These are phyloP conservation scores for Amanita brunnescens DNA, from an alignment of 768 basidiomycete species.

Conservation along the genomic window DNA sequence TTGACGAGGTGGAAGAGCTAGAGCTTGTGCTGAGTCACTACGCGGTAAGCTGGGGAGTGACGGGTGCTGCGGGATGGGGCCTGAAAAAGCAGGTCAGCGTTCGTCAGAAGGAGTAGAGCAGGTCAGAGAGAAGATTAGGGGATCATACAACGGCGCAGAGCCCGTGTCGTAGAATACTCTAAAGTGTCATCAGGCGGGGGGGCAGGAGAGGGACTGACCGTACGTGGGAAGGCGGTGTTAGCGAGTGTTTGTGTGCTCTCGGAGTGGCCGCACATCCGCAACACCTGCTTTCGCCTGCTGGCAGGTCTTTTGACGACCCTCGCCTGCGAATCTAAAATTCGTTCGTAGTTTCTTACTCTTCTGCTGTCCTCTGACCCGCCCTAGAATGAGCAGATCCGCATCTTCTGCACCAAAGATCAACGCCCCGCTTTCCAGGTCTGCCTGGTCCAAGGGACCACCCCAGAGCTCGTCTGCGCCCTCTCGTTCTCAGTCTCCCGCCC, in stretches of 20 bases:
- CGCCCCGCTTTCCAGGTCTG: slow-evolving; percentile 74
- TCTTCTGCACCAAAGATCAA: slow-evolving; percentile 66
- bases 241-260: slow-evolving; percentile 26
- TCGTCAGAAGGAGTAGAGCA: background rate
- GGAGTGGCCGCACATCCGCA: too few relatives aligned
- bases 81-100: slow-evolving; percentile 14
- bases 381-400: slow-evolving; percentile 92
- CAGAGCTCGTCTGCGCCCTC: slow-evolving; percentile 49
- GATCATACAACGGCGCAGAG: slow-evolving; percentile 2
- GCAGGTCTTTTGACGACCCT: slow-evolving; percentile 86
- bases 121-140: slow-evolving; percentile 8
- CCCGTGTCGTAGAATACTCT: background rate
- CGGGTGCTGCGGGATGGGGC: slow-evolving; percentile 28
- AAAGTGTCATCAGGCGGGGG: background rate
- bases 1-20: slow-evolving; percentile 94
- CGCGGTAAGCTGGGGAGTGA: slow-evolving; percentile 73
- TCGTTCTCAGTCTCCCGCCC: slow-evolving; percentile 74
- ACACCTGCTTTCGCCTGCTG: slow-evolving; percentile 74
- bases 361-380: slow-evolving; percentile 12
- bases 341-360: slow-evolving; percentile 21
- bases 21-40: slow-evolving; percentile 87
- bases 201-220: background rate
- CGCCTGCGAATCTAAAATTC: slow-evolving; percentile 31
- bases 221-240: background rate
- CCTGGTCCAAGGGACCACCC: slow-evolving; percentile 88